Base-by-base conservation (phyloP, 768 basidiomycete species). In the Podaxis sp. region DNA sequence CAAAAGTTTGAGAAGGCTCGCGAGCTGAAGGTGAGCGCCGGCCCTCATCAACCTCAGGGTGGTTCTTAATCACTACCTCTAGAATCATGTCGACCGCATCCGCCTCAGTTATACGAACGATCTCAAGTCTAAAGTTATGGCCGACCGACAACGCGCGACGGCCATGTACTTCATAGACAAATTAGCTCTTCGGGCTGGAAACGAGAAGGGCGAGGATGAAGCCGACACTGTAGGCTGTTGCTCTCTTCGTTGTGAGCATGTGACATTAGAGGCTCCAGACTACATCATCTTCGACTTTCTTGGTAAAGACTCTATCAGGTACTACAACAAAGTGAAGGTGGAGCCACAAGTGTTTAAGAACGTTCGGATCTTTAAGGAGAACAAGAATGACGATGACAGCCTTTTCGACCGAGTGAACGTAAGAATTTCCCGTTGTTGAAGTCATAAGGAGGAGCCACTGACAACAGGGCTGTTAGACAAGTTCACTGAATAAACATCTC, bases 211-310 rank as follows among this genome's bases (percentile, higher is more conserved):
- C 49, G 97, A 98, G 70, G 97, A 99, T 68, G 97, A 99, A 76
- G 97, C 97, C 1, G 97, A 99, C 73, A 99, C 97, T 0, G 95
- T 99, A 60, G 97, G 97, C 72, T 99, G 97, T 77, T 99, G 97
- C 75, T 99, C 97, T 3, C 79, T 99, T 54, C 92, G 96, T 33
- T 96, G 90, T 74, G 95, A 99, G 74, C 97, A 99, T 75, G 89
- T 99, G 72, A 98, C 96, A 2, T 80, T 98, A 57, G 87, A 91
- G 68, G 87, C 88, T 7, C 95, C 95, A 10, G 87, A 93, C 78
- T 87, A 84, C 69, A 87, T 99, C 73, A 80, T 91, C 62, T 96
- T 99, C 75, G 97, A 99, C 77, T 99, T 99, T 80, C 83, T 99
- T 60, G 97, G 97, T 76, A 99, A 99, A 82, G 97, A 99, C 74